phyloP scores from a whole-genome alignment of 805 yeast genomes.

The Candida orba region DNA sequence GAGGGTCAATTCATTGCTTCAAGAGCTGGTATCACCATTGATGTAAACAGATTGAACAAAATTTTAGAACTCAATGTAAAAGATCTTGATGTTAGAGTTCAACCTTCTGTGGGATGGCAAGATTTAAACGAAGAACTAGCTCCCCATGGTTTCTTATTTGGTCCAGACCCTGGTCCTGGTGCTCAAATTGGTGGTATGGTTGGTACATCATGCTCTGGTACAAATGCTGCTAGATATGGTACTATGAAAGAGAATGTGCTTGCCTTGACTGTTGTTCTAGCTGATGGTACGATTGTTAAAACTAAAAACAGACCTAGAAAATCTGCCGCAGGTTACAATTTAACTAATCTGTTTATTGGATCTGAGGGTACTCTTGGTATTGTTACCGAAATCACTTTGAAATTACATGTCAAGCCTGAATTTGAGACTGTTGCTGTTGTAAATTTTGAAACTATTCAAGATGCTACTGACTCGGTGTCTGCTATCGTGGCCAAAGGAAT shows the following conservation, averaged over 20 bases:
- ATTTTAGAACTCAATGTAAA: conserved; percentile 48
- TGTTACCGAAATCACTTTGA: conserved; percentile 70
- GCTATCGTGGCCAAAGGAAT: conserved; percentile 56
- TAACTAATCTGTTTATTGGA: conserved; percentile 70
- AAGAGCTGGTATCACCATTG: conserved; percentile 59
- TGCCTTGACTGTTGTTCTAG: conserved; percentile 63
- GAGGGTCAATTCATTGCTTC: conserved; percentile 80
- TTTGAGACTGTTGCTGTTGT: conserved; percentile 63
- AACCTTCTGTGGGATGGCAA: conserved; percentile 80
- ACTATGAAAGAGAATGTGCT: conserved; percentile 72
- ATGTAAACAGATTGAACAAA: conserved; percentile 51
- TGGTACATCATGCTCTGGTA: conserved; percentile 73
- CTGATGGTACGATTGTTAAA: conserved; percentile 73
- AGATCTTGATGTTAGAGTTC: conserved; percentile 67
- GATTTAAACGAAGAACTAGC: conserved; percentile 46
- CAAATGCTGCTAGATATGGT: conserved; percentile 73
- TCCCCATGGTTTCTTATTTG: conserved; percentile 51
- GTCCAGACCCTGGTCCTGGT: conserved; percentile 77
- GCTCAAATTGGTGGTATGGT: conserved; percentile 77
- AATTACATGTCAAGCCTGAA: conserved; percentile 57
- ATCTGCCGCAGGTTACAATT: conserved; percentile 72
- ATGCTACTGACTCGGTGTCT: conserved; percentile 66
- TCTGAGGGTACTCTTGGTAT: conserved; percentile 77
- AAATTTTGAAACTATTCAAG: conserved; percentile 56
- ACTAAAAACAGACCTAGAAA: conserved; percentile 72